Conservation (phyloP, 148 eudicot genomes). For the Cornus florida region DNA sequence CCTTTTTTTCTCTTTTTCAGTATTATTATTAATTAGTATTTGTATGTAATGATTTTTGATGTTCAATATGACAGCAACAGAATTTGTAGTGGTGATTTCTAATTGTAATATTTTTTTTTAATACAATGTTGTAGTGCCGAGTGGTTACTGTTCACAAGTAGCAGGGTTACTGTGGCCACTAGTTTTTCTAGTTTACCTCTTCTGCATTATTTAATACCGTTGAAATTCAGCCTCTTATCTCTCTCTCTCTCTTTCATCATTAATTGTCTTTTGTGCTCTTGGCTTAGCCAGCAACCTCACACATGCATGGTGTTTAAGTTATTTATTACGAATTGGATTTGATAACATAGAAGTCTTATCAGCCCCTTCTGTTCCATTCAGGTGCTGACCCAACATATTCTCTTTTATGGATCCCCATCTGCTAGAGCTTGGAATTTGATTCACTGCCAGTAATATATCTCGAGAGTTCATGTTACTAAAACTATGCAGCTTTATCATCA, state of each 20-base stretch:
- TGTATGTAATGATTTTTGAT: too few species aligned
- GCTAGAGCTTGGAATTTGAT: not conserved
- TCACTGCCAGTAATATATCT: not conserved
- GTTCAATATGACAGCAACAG: too few species aligned
- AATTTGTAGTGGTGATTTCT: too few species aligned
- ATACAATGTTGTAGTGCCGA: too few species aligned
- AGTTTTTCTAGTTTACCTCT: not conserved
- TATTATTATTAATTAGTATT: too few species aligned
- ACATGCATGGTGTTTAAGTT: not conserved
- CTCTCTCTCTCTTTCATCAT: not conserved
- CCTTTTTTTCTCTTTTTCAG: too few species aligned
- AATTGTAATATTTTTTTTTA: too few species aligned
- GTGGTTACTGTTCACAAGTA: not conserved
- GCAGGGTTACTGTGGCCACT: not conserved
- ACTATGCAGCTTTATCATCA: slow-evolving; percentile 97
- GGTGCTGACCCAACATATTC: not conserved
- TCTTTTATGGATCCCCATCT: not conserved
- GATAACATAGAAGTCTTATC: not conserved
- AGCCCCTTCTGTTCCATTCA: not conserved
- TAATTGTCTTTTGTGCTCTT: not conserved
- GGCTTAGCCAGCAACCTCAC: not conserved
- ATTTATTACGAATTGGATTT: not conserved
- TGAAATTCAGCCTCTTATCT: not conserved
- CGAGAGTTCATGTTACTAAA: slow-evolving; percentile 32
- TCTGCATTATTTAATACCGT: not conserved